Base-by-base conservation (phyloP, 2,329 filamentous ascomycete genomes). In the Diplodia sapinea region DNA sequence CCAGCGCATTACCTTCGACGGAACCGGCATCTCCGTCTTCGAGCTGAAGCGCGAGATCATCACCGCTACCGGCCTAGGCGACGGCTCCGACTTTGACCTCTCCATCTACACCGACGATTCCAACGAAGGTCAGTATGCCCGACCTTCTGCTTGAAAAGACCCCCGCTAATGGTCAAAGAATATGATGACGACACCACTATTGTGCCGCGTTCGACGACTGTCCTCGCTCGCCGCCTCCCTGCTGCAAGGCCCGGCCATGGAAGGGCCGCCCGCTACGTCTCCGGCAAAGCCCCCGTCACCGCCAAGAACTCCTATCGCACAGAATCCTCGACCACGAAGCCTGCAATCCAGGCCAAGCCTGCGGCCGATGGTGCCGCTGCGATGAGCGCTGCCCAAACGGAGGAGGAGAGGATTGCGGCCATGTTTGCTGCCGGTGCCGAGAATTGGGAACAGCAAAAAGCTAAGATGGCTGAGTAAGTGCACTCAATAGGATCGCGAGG, bases 41-140 rank as follows among this genome's bases (percentile, higher is more conserved):
- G 96, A 99, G 79, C 86, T 99, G 77, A 99, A 99, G 84, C 91
- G 94, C 83, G 95, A 98, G 82, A 99, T 99, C 76, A 99, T 99
- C 83, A 89, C 87, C 79, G 92, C 94, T 80, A 96, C 93, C 80
- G 93, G 92, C 70, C 87, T 99, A 72, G 95, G 95, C 73, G 94
- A 98, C 81, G 95, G 95, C 70, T 93, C 92, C 72, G 95, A 99
- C 79, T 97, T 98, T 79, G 94, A 99, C 80, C 87, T 99, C 65
- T 90, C 92, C 71, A 96, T 99, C 73, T 97, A 93, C 81, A 92
- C 93, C 70, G 93, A 97, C 77, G 94, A 98, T 79, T 91, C 89
- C 72, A 92, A 89, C 78, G 93, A 97, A 87, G 92, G 93, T 95
- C 85, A 84, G 87, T 79, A 66, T 36, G 6, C 43, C 36, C 20